Base-by-base conservation (phyloP, 208 protist species). In the Trypanosoma platydactyli region DNA sequence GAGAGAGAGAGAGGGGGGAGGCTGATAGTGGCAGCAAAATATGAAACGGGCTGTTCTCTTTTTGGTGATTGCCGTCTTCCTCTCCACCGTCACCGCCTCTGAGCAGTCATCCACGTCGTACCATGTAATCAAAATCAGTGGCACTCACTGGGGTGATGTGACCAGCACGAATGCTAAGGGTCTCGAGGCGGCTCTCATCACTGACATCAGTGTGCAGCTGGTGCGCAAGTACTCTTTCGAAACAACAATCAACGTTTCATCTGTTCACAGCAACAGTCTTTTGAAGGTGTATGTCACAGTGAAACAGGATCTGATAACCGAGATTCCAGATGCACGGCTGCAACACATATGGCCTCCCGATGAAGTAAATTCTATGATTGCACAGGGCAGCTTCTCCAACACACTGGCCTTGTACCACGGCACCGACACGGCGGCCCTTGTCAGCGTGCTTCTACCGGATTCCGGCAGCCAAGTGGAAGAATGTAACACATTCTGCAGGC, bases 311-410 rank as follows among this genome's bases (percentile, higher is more conserved):
- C 3, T 70, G 9, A 16, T 58, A 15, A 0, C 5, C 9, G 20
- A 12, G 27, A 29, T 38, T 2, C 6, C 41, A 18, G 44, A 59
- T 11, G 22, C 64, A 12, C 6, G 44, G 6, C 27, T 58, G 29
- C 54, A 62, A n/a, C 52, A 70, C 45, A 22, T 48, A 20, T 70
- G 64, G 64, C 35, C 41, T 20, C 44, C 64, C 6, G 54, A 53
- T 3, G 64, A 70, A 35, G 64, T 63, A 42, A 70, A 70, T 25
- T 70, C 64, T 11, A 35, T 70, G 41, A 56, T 70, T 0, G n/a
- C 42, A 18, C 64, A 63, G 25, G 22, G 20, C 4, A 33, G 46
- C 5, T 70, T 62, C 24, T 6, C 22, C 33, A 46, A 5, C 9
- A 70, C 64, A 30, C 11, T 61, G 6, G 35, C 16, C 12, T 15